Evolutionary conservation across 805 yeast species (phyloP), one percentile per base, ranked within the genome.

Genomic region (Metschnikowia reukaufii): DNA sequence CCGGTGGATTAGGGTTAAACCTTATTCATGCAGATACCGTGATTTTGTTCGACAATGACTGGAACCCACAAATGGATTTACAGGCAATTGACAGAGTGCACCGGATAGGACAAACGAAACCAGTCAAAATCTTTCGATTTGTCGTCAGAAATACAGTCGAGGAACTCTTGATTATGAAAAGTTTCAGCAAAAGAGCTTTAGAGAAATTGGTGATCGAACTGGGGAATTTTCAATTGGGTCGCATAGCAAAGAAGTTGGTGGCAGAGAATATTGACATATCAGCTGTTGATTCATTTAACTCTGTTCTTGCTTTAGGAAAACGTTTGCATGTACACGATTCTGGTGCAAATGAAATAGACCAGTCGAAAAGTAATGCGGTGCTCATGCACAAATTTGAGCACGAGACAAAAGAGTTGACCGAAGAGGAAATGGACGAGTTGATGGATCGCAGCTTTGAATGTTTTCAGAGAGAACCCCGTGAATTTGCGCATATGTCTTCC

Each of bases 61-160:
- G 97, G 96, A 92, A 92, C 59, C 99, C 98, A 0, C 97, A 92
- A 61, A 95, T 89, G 51, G 98, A 92, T 66, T 70, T 90, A 42
- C 99, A 92, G 63, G 98, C 98, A 0, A 92, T 92, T 82, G 98
- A 91, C 58, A 75, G 99, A 45, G 95, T 87, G 10, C 98, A 92
- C 62, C 74, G 99, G 60, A 88, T 94, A 45, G 98, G 98, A 0
- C 99, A 92, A 63, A 75, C 71, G 1, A 81, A 78, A 45, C 97
- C 97, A 1, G 96, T 91, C 4, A 73, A 88, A 18, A 79, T 92
- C 1, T 88, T 84, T 61, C 76, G 98, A 50, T 74, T 94, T 19
- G 83, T 90, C 15, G 77, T 88, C 8, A 78, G 80, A 32, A 82
- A 86, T 55, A 88, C 97, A 0, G 79, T 91, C 23, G 99, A 92